Evolutionary conservation across 495 filamentous ascomycete species (phyloP), one percentile per base, ranked within the genome.

Genomic region (Tuber borchii): DNA sequence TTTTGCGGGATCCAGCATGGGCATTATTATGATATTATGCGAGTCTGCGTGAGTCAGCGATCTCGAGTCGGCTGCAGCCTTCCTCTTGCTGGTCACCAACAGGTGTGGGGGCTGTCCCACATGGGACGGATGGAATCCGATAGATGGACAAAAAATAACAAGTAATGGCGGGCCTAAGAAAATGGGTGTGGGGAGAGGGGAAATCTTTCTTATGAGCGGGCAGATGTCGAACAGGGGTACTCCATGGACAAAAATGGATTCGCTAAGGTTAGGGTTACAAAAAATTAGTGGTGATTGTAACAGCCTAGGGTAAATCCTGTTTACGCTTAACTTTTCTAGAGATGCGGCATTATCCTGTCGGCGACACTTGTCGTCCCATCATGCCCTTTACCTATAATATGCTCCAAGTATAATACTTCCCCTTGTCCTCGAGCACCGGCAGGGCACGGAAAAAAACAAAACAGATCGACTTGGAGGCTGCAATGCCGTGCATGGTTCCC

Each of bases 11-110:
- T 65, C 56, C 14, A 65, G 26, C 26, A 16, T 65, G 56, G 56
- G 26, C 26, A 34, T 34, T 7, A 65, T 40, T 40, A 40, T n/a
- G n/a, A 12, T n/a, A 70, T 56, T n/a, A 70, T 56, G 73, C 72
- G 69, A 75, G 70, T 74, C 71, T 61, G 34, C 73, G 61, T 72
- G 40, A 74, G 73, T 71, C 73, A 78, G 70, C 71, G 72, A 78
- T 42, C 26, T 72, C n/a, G 73, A 77, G 76, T 46, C 44, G 26
- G 61, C 76, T 72, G 69, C 46, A 46, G 20, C 40, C 17, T 31
- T 34, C 56, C 56, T 31, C 51, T 39, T 73, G 70, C 74, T 5
- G 14, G 56, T 73, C 70, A 71, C 76, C 43, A 78, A 46, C 75
- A 79, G 44, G 44, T 40, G 78, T 79, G 78, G 78, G 76, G 76